Evolutionary conservation across 331 rosid species (phyloP), one percentile per base, ranked within the genome.

Genomic region (Prunus yedoensis): DNA sequence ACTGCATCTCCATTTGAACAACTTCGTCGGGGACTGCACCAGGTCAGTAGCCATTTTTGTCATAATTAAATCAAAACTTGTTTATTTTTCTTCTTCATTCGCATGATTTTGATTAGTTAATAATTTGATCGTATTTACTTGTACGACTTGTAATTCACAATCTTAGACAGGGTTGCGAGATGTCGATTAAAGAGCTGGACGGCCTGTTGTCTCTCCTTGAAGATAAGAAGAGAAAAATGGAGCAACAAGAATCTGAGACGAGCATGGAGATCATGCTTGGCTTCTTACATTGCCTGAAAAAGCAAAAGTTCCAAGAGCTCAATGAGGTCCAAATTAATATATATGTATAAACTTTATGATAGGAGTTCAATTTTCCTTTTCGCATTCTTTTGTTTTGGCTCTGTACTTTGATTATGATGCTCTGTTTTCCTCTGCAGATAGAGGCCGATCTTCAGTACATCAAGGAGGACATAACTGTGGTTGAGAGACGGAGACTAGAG

Each of bases 401-500:
- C 3, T 18, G 63, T 63, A n/a, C 14, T 20, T 45, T 35, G n/a
- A 25, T 46, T 11, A 17, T 23, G 13, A 14, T 16, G 5, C 23
- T 35, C 46, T 54, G 11, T 62, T 77, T 59, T 28, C 54, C 12
- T 41, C 7, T 58, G 47, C 69, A 84, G 88, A 53, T 78, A 74
- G 78, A 84, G 75, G 56, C 83, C 47, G 85, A 84, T 75, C 85
- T 81, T 30, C 74, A 61, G 72, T 74, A 41, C 67, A 81, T 84
- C 14, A 71, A 81, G 78, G 85, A 84, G 35, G 88, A 84, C 76
- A 32, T 84, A 35, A 78, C 53, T 30, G 46, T 69, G 11, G 83
- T 84, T 27, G 88, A 81, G 85, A 78, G 84, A 58, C 81, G 45
- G 17, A 81, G 79, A 70, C 56, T 70, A 50, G 88, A 81, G 30